Conservation (phyloP, 495 filamentous ascomycete genomes). For the Penicillium cosmopolitanum region DNA sequence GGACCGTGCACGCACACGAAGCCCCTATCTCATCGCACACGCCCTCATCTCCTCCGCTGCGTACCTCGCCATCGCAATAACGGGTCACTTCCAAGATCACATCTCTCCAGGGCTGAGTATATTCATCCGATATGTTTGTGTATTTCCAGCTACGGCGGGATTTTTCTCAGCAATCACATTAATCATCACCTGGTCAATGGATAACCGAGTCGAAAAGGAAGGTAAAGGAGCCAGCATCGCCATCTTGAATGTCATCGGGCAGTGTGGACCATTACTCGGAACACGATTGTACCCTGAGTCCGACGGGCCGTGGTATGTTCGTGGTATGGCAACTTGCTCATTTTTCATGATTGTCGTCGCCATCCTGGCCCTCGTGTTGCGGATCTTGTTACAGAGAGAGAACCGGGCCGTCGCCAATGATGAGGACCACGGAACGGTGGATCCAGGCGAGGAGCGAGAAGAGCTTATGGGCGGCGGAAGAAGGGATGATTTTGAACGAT, state of each 20-base stretch:
- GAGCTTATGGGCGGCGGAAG: conserved; percentile 41
- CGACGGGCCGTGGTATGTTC: conserved; percentile 62
- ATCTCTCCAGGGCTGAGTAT: conserved; percentile 32
- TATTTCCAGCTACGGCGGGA: conserved; percentile 60
- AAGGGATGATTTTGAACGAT: conserved; percentile 25
- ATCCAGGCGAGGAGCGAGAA: conserved; percentile 38
- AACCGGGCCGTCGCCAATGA: conserved; percentile 32
- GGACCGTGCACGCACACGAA: conserved; percentile 50
- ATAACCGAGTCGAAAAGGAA: conserved; percentile 60
- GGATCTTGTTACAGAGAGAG: conserved; percentile 47
- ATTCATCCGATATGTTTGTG: conserved; percentile 56
- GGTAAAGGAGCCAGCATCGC: conserved; percentile 60
- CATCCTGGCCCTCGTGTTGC: conserved; percentile 48
- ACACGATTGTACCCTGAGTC: conserved; percentile 61
- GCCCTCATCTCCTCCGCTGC: conserved; percentile 60
- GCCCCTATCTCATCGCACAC: conserved; percentile 54
- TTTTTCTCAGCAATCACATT: conserved; percentile 67
- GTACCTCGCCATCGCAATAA: conserved; percentile 59
- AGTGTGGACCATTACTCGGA: conserved; percentile 65
- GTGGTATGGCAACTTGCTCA: conserved; percentile 61
- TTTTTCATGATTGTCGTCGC: conserved; percentile 59
- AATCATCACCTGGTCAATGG: conserved; percentile 69
- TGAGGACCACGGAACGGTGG: conserved; percentile 1
- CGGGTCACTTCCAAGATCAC: conserved; percentile 42
- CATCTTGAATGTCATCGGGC: conserved; percentile 62